Evolutionary conservation across 208 protist genomes (phyloP).

Genomic region (Spongospora subterranea): DNA sequence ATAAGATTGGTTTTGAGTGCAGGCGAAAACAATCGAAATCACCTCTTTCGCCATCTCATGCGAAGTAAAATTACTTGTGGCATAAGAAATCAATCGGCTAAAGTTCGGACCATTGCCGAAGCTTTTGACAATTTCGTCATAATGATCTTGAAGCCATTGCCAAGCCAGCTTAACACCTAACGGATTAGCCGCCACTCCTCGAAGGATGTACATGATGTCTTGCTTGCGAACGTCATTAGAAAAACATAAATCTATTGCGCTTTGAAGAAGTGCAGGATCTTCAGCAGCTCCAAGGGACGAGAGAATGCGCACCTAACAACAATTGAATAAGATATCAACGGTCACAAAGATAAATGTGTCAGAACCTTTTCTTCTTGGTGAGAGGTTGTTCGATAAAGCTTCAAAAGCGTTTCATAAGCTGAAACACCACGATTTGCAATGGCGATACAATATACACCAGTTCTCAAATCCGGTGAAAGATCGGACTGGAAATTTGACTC

Average conservation of each 20-base stretch:
- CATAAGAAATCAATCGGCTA: conserved; percentile 15
- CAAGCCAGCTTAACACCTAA: conserved; percentile 36
- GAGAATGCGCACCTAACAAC: background rate
- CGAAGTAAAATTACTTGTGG: conserved; percentile 9
- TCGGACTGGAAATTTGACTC: background rate
- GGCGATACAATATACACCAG: conserved; percentile 18
- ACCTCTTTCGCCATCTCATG: conserved; percentile 7
- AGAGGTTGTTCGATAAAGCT: conserved; percentile 25
- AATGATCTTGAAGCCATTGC: background rate
- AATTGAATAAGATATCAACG: background rate
- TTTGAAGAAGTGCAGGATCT: background rate
- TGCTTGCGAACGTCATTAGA: conserved; percentile 29
- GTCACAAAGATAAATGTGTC: background rate
- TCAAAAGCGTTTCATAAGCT: background rate
- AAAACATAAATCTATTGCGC: conserved; percentile 3
- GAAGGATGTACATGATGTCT: conserved; percentile 22
- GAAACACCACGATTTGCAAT: background rate
- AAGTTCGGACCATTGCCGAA: background rate
- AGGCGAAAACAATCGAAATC: background rate
- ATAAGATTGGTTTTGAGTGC: background rate
- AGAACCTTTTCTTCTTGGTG: conserved; percentile 50
- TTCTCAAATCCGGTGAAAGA: background rate
- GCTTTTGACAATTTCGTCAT: background rate
- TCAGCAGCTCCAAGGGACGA: background rate
- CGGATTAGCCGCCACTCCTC: conserved; percentile 3